Evolutionary conservation across 306 rosid genomes (phyloP).

Genomic region (Erythrophleum fordii): DNA sequence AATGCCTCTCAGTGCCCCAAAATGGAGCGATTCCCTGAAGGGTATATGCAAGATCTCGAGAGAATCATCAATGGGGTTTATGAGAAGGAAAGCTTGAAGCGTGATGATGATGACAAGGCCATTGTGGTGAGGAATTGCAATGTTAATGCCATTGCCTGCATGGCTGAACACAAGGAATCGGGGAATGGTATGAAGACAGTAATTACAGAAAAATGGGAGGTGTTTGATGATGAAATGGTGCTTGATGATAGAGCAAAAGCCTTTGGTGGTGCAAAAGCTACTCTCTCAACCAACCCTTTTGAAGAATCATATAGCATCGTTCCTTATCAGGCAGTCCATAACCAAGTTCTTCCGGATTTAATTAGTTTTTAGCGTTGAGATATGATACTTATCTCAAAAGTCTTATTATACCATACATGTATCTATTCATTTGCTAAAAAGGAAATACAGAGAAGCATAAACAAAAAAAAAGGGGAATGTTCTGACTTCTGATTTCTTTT

Average conservation of each 20-base stretch:
- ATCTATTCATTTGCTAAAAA: background rate
- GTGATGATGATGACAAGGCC: background rate
- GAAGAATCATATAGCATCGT: conserved; percentile 42
- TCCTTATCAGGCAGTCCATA: conserved; percentile 31
- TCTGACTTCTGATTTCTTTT: conserved; percentile 10
- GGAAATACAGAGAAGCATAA: conserved; percentile 6
- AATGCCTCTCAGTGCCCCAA: conserved; percentile 65
- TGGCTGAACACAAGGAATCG: conserved; percentile 5
- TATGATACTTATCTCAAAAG: background rate
- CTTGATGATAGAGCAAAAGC: conserved; percentile 9
- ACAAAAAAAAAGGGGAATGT: background rate
- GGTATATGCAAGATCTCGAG: conserved; percentile 64
- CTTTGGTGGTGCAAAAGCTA: conserved; percentile 11
- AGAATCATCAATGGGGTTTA: conserved; percentile 48
- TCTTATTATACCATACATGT: background rate
- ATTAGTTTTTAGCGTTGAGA: conserved; percentile 62
- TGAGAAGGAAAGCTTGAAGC: conserved; percentile 5
- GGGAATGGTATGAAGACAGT: conserved; percentile 55
- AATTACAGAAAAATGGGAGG: conserved; percentile 83
- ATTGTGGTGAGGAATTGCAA: conserved; percentile 29
- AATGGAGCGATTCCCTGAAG: conserved; percentile 57
- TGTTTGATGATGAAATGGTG: conserved; percentile 60
- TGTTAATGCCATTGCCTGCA: background rate
- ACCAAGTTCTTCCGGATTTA: conserved; percentile 68
- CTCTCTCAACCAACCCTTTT: conserved; percentile 43